Conservation (phyloP, 148 eudicot genomes). For the Vaccinium darrowii region DNA sequence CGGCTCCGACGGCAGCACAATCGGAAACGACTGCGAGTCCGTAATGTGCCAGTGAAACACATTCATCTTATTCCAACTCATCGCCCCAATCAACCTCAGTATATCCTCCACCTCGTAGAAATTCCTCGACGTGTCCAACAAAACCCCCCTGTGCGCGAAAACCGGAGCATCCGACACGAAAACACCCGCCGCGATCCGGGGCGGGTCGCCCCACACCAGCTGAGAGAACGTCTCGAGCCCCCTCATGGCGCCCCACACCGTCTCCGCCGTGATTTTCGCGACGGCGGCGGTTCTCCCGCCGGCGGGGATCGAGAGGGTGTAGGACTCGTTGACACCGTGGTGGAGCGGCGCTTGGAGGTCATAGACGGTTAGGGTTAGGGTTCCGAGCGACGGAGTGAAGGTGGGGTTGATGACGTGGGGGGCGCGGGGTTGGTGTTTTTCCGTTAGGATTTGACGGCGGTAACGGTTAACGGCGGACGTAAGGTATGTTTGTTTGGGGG, state of each 20-base stretch:
- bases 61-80: conserved; percentile 79
- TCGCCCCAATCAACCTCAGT: conserved; percentile 57
- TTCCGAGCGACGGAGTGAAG: conserved; percentile 19
- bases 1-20: conserved; percentile 72
- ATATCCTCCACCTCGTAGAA: conserved; percentile 58
- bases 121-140: conserved; percentile 84
- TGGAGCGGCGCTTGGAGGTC: conserved; percentile 38
- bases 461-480: conserved; percentile 54
- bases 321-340: conserved; percentile 74
- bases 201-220: conserved; percentile 36
- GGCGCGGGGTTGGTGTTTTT: conserved; percentile 36
- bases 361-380: conserved; percentile 36
- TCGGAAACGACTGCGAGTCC: conserved; percentile 86
- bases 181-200: conserved; percentile 45
- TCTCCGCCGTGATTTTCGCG: conserved; percentile 48
- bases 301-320: conserved; percentile 54
- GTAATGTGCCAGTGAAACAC: conserved; percentile 97
- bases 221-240: conserved; percentile 79
- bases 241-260: conserved; percentile 91
- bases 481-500: conserved; percentile 46
- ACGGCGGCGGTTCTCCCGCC: conserved; percentile 8
- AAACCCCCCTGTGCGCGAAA: conserved; percentile 63
- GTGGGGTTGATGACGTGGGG: conserved; percentile 28
- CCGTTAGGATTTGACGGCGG: conserved; percentile 29
- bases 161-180: conserved; percentile 52